A percentile compares a stretch with the other conserved stretches of the same genome.
Conservation (phyloP, 805 yeast species). For the Diddensiella santjacobensis region DNA sequence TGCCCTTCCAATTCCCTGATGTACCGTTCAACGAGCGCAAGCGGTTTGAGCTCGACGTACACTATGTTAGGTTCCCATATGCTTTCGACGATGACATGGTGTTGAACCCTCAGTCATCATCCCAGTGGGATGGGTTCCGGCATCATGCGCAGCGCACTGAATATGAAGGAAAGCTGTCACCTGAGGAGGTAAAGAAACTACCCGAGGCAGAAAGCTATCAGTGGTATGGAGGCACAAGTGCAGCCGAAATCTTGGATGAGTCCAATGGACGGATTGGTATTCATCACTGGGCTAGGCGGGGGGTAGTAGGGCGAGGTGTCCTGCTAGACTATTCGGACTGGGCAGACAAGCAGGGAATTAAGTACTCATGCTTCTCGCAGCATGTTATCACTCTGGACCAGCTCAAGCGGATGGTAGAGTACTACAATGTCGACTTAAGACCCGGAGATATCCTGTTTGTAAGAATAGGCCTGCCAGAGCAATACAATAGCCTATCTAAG, state of each 20-base stretch:
- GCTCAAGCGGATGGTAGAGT: slow-evolving; percentile 24
- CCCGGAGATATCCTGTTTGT: slow-evolving; percentile 34
- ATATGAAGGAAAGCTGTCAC: not conserved
- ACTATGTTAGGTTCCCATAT: not conserved
- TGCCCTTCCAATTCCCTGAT: slow-evolving; percentile 13
- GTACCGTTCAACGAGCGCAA: slow-evolving; percentile 8
- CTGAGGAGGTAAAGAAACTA: slow-evolving; percentile 14
- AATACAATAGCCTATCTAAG: slow-evolving; percentile 24
- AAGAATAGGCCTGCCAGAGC: slow-evolving; percentile 31
- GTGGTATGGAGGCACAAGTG: slow-evolving; percentile 22
- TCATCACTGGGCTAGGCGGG: slow-evolving; percentile 29
- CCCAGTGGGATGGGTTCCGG: slow-evolving; percentile 36
- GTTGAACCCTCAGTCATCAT: slow-evolving; percentile 32
- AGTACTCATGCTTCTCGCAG: slow-evolving; percentile 27
- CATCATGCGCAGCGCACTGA: slow-evolving; percentile 27
- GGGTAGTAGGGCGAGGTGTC: slow-evolving; percentile 36
- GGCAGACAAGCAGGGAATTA: slow-evolving; percentile 29
- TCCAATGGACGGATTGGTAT: slow-evolving; percentile 19
- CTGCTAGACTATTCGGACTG: slow-evolving; percentile 32
- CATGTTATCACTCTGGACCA: slow-evolving; percentile 28
- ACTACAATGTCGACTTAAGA: slow-evolving; percentile 26
- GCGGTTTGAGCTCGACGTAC: slow-evolving; percentile 3
- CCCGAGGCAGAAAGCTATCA: slow-evolving; percentile 20
- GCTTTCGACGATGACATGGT: slow-evolving; percentile 30
- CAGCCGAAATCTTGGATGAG: slow-evolving; percentile 22